A percentile compares a stretch with the other conserved stretches of the same genome.
These are phyloP conservation scores for Coniophora puteana DNA, from an alignment of 1,284 basidiomycete genomes.

Conservation along the genomic window DNA sequence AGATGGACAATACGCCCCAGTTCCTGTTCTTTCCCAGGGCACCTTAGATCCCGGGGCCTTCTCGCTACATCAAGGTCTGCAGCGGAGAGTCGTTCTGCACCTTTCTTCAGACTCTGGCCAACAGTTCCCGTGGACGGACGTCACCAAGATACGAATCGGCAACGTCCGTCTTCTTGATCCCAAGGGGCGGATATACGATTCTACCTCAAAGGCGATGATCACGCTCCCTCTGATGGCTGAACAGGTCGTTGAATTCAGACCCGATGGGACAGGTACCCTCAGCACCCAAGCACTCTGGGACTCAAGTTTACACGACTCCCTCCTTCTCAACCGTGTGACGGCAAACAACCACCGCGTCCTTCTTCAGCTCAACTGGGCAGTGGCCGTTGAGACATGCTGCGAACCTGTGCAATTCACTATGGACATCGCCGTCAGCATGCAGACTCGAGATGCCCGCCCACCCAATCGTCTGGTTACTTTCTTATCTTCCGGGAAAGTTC, in stretches of 20 bases:
- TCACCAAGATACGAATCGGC: slow-evolving; percentile 77
- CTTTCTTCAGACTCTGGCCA: slow-evolving; percentile 87
- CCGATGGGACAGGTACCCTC: slow-evolving; percentile 79
- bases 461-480: slow-evolving; percentile 75
- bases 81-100: slow-evolving; percentile 76
- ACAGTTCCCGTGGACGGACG: slow-evolving; percentile 82
- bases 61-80: slow-evolving; percentile 89
- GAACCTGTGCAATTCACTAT: slow-evolving; percentile 84
- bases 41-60: slow-evolving; percentile 84
- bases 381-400: slow-evolving; percentile 80
- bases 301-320: slow-evolving; percentile 86
- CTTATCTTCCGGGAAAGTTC: slow-evolving; percentile 72
- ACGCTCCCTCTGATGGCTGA: slow-evolving; percentile 74
- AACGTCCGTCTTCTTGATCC: slow-evolving; percentile 83
- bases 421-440: slow-evolving; percentile 87
- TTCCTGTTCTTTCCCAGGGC: slow-evolving; percentile 80
- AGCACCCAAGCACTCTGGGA: slow-evolving; percentile 85
- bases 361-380: slow-evolving; percentile 72
- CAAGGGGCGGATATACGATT: slow-evolving; percentile 79
- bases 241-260: slow-evolving; percentile 67
- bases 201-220: slow-evolving; percentile 61
- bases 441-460: slow-evolving; percentile 81
- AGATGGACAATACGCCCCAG: slow-evolving; percentile 81
- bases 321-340: slow-evolving; percentile 85
- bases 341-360: slow-evolving; percentile 75